phyloP scores from a whole-genome alignment of 1,139 yeast genomes.

The Debaryomyces udenii region DNA sequence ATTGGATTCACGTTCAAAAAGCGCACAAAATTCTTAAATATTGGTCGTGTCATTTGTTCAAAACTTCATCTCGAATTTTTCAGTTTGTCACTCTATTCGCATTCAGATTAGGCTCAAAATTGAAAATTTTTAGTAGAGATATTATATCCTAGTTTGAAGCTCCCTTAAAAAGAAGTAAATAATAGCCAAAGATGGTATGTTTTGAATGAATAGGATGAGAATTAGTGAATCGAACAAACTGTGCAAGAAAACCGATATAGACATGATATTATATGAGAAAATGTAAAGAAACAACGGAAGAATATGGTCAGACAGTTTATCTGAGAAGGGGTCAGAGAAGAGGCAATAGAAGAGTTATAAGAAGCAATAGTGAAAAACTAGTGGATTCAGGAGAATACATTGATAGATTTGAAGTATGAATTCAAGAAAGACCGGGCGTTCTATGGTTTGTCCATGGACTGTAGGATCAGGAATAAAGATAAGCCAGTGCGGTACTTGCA shows the following conservation, averaged over 20 bases:
- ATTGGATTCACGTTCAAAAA: not conserved
- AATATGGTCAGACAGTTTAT: too few relatives aligned
- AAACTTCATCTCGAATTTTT: not conserved
- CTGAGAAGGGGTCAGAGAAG: too few relatives aligned
- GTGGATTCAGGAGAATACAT: too few relatives aligned
- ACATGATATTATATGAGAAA: not conserved
- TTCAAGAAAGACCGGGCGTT: too few relatives aligned
- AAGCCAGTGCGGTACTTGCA: not conserved
- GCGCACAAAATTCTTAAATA: too few relatives aligned
- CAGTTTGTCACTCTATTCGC: constrained; percentile 10
- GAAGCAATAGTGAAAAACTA: too few relatives aligned
- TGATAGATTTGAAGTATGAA: too few relatives aligned
- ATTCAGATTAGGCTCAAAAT: not conserved
- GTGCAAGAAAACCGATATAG: not conserved
- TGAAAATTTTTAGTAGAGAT: constrained; percentile 8
- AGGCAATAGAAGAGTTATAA: too few relatives aligned
- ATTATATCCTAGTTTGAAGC: constrained; percentile 12
- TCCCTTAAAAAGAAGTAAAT: constrained; percentile 14
- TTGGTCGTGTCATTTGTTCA: not conserved
- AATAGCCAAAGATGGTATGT: constrained; percentile 31
- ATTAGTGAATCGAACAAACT: not conserved
- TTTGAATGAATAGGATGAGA: not conserved
- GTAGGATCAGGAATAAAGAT: too few relatives aligned
- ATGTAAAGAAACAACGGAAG: not conserved
- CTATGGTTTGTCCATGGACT: too few relatives aligned